phyloP scores from a whole-genome alignment of 163 green algal species.

The Chloromonas sp. region DNA sequence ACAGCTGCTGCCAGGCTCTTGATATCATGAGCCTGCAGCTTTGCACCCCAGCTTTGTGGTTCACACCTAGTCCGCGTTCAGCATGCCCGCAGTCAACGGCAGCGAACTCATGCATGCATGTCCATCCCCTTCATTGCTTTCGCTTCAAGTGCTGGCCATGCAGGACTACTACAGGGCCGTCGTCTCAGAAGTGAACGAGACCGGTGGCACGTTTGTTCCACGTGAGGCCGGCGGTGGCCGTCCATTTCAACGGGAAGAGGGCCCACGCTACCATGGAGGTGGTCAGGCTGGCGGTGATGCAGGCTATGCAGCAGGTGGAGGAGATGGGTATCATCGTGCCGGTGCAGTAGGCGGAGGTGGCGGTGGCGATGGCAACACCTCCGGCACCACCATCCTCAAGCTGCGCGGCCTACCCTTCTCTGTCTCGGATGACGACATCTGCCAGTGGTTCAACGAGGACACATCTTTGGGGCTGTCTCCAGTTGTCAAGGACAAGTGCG shows the following conservation, averaged over 20 bases:
- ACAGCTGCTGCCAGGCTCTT: no score
- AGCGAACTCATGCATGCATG: neutral
- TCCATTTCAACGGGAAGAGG: no score
- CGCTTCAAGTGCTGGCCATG: neutral
- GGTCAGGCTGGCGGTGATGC: no score
- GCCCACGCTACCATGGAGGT: no score
- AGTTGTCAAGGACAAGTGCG: constrained; percentile 46
- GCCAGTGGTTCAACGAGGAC: constrained; percentile 72
- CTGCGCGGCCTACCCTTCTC: constrained; percentile 84
- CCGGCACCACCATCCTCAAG: constrained; percentile 66
- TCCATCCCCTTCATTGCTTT: no score
- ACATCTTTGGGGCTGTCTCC: constrained; percentile 37
- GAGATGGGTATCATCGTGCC: no score
- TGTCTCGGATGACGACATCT: constrained; percentile 70
- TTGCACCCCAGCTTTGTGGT: no score
- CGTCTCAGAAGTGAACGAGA: constrained; percentile 34
- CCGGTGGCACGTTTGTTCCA: neutral
- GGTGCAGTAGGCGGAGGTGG: no score
- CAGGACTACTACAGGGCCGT: constrained; percentile 80
- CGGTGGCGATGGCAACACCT: neutral
- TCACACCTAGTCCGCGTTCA: neutral
- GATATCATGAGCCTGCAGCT: no score
- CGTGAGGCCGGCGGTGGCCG: neutral
- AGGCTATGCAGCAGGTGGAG: no score
- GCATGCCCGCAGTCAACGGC: neutral